A percentile compares a stretch with the other conserved stretches of the same genome.
These are phyloP conservation scores for Russula emetica DNA, from an alignment of 768 basidiomycete species.

Conservation along the genomic window DNA sequence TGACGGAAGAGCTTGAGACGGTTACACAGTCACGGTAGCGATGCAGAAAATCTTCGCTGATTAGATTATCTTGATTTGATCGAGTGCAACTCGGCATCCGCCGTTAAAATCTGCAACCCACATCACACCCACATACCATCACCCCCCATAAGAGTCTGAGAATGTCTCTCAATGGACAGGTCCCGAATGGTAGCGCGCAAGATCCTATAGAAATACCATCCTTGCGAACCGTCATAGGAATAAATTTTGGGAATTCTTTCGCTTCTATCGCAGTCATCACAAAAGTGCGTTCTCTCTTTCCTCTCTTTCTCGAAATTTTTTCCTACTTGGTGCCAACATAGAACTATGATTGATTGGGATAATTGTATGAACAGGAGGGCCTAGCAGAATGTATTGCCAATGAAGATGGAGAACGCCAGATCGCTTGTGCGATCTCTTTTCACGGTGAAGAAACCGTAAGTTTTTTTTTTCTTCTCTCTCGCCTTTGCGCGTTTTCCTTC, in stretches of 20 bases:
- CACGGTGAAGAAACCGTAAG: constrained; percentile 85
- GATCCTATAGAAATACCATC: constrained; percentile 37
- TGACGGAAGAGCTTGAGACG: too few species aligned
- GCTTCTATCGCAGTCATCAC: constrained; percentile 94
- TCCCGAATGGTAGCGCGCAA: constrained; percentile 52
- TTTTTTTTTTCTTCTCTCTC: constrained; percentile 24
- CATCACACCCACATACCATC: neutral
- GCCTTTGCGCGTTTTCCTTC: constrained; percentile 13
- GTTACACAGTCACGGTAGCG: too few species aligned
- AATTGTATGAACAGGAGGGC: constrained; percentile 58
- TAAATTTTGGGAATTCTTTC: constrained; percentile 95
- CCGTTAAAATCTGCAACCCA: neutral
- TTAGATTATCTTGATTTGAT: too few species aligned
- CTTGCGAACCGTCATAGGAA: constrained; percentile 70
- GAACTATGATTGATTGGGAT: neutral
- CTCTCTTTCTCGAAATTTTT: neutral
- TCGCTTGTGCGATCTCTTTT: constrained; percentile 90
- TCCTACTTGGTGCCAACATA: neutral
- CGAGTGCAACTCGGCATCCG: neutral
- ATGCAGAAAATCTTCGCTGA: too few species aligned
- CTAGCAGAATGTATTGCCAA: constrained; percentile 94
- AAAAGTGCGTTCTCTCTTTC: constrained; percentile 50
- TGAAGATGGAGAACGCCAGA: constrained; percentile 97
- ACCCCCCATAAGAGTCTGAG: neutral
- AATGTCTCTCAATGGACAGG: constrained; percentile 41